These are phyloP conservation scores for Wickerhamomyces hampshirensis DNA, from an alignment of 805 yeast genomes.

Conservation along the genomic window DNA sequence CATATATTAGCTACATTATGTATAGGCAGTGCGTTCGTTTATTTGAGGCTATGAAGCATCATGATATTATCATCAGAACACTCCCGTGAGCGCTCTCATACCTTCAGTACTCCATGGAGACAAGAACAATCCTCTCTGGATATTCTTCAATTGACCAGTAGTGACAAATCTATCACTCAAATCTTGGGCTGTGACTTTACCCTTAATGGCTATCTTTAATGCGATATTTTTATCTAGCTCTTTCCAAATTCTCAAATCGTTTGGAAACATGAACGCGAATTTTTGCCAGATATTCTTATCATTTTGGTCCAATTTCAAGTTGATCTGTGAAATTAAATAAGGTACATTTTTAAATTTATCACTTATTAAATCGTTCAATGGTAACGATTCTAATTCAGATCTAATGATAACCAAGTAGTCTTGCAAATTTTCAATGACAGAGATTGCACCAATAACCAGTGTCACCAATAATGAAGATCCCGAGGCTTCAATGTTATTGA, in stretches of 20 bases:
- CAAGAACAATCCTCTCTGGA: constrained; percentile 66
- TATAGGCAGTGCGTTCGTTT: too few species aligned
- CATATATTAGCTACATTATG: too few species aligned
- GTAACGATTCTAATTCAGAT: constrained; percentile 55
- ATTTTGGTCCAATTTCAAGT: constrained; percentile 31
- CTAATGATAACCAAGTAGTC: constrained; percentile 57
- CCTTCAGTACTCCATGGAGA: constrained; percentile 46
- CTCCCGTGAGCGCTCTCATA: constrained; percentile 21
- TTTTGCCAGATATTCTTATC: constrained; percentile 50
- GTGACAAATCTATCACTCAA: constrained; percentile 48
- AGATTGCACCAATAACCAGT: constrained; percentile 73
- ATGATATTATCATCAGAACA: too few species aligned
- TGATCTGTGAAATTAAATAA: constrained; percentile 48
- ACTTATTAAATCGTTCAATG: constrained; percentile 39
- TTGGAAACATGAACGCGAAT: constrained; percentile 71
- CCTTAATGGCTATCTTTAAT: constrained; percentile 50
- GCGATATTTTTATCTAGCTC: constrained; percentile 54
- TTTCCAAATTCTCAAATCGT: constrained; percentile 64
- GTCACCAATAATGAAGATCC: constrained; percentile 69
- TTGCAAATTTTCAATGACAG: constrained; percentile 57
- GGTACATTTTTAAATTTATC: constrained; percentile 59
- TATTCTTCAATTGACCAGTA: constrained; percentile 43
- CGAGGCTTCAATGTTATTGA: constrained; percentile 52
- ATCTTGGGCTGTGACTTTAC: constrained; percentile 44
- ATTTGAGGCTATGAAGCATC: too few species aligned